Evolutionary conservation across 2,329 filamentous ascomycete species (phyloP).

Genomic region (Ophiostoma quercus): DNA sequence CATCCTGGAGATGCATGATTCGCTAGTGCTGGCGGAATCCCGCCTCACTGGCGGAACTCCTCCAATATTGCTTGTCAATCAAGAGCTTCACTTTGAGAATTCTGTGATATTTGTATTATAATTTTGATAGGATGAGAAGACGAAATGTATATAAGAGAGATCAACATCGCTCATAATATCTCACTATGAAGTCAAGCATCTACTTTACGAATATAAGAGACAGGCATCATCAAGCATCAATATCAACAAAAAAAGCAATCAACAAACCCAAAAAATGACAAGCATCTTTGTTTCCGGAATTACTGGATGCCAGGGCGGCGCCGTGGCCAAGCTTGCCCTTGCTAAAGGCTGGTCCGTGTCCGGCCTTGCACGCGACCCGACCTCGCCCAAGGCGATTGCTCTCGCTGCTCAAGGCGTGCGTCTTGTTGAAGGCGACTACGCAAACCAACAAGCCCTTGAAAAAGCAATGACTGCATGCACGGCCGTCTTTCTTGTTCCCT

Average conservation of each 20-base stretch:
- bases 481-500: background rate
- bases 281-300: slow-evolving; percentile 18
- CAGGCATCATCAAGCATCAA: background rate
- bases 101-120: background rate
- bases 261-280: slow-evolving; percentile 2
- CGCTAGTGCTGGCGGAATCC: background rate
- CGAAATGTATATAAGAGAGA: background rate
- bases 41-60: background rate
- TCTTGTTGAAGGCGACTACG: background rate
- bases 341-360: background rate
- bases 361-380: background rate
- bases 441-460: background rate
- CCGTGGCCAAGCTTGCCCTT: slow-evolving; percentile 35
- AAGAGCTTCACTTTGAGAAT: background rate
- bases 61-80: background rate
- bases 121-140: background rate
- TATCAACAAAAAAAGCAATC: background rate
- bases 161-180: background rate
- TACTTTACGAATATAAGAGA: background rate
- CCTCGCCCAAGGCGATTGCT: background rate
- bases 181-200: no score
- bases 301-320: slow-evolving; percentile 32
- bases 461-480: background rate
- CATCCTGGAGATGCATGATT: background rate
- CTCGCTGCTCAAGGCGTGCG: background rate